phyloP scores from a whole-genome alignment of 2,329 filamentous ascomycete genomes.

The Zalaria sp. region DNA sequence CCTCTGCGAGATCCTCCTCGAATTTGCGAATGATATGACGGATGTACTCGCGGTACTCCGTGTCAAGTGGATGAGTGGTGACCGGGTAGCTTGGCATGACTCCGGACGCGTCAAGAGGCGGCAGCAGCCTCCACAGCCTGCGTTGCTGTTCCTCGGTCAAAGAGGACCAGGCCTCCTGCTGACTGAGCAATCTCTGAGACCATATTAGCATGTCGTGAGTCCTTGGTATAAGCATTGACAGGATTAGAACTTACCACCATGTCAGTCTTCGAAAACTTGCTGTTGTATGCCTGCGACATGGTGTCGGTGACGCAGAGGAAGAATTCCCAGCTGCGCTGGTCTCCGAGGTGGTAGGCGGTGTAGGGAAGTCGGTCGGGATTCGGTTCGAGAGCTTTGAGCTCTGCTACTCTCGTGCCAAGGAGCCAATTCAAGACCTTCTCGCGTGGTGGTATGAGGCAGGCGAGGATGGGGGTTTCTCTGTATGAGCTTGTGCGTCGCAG shows the following conservation, averaged over 20 bases:
- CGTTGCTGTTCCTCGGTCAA: slow-evolving; percentile 11
- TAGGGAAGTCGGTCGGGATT: no score
- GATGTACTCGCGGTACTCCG: slow-evolving; percentile 33
- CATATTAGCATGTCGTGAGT: neutral
- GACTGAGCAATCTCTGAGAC: slow-evolving; percentile 14
- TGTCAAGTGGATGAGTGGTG: slow-evolving; percentile 22
- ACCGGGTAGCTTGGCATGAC: neutral
- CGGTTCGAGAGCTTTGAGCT: no score
- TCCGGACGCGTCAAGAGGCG: slow-evolving; percentile 8
- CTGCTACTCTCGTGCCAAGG: no score
- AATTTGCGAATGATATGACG: slow-evolving; percentile 39
- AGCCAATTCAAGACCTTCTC: no score
- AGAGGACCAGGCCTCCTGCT: slow-evolving; percentile 14
- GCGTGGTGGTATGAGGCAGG: no score
- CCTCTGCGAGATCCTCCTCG: slow-evolving; percentile 39
- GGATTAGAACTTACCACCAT: neutral
- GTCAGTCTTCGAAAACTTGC: slow-evolving; percentile 4
- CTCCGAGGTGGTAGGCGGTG: no score
- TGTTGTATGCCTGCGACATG: slow-evolving; percentile 2
- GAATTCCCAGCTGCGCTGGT: neutral
- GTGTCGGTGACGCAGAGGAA: neutral
- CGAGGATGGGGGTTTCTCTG: no score
- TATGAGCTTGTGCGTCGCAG: no score
- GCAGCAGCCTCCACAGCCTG: slow-evolving; percentile 16
- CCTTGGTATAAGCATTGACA: neutral